phyloP scores from a whole-genome alignment of 495 filamentous ascomycete genomes.

The Evansstolkia leycettana region DNA sequence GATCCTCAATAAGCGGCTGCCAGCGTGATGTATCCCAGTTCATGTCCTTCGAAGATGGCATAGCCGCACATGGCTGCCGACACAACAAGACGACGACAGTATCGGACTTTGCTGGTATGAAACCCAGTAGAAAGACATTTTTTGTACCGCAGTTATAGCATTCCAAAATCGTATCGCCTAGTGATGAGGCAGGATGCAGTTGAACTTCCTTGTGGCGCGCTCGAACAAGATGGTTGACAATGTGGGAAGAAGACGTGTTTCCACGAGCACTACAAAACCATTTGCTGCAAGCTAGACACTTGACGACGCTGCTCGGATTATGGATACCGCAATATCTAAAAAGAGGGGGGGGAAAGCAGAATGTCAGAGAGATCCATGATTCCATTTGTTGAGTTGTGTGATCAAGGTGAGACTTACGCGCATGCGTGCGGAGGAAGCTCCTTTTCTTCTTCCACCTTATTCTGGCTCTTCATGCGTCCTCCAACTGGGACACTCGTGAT shows the following conservation, averaged over 20 bases:
- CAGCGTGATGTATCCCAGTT: slow-evolving; percentile 98
- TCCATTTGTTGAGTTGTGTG: no score
- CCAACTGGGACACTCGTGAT: slow-evolving; percentile 74
- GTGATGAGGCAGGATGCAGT: slow-evolving; percentile 85
- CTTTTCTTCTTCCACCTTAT: slow-evolving; percentile 69
- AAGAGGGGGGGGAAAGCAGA: no score
- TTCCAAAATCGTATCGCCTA: slow-evolving; percentile 93
- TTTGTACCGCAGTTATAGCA: slow-evolving; percentile 99
- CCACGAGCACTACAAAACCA: slow-evolving; percentile 99
- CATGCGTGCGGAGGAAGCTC: slow-evolving; percentile 92
- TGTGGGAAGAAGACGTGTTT: slow-evolving; percentile 93
- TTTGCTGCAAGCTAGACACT: slow-evolving; percentile 89
- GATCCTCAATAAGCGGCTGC: slow-evolving; percentile 96
- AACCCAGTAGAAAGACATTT: slow-evolving; percentile 98
- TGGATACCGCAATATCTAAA: slow-evolving; percentile 93
- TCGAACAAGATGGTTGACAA: slow-evolving; percentile 95
- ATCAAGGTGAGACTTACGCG: slow-evolving; percentile 52
- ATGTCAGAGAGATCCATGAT: slow-evolving; percentile 5
- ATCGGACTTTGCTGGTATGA: slow-evolving; percentile 98
- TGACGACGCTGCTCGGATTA: slow-evolving; percentile 86
- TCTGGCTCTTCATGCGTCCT: slow-evolving; percentile 51
- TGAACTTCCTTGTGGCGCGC: slow-evolving; percentile 98
- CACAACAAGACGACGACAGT: slow-evolving; percentile 96
- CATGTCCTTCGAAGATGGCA: slow-evolving; percentile 98
- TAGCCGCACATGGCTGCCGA: slow-evolving; percentile 89